Evolutionary conservation across 148 eudicot genomes (phyloP).

Genomic region (Amaranthus hypochondriacus): DNA sequence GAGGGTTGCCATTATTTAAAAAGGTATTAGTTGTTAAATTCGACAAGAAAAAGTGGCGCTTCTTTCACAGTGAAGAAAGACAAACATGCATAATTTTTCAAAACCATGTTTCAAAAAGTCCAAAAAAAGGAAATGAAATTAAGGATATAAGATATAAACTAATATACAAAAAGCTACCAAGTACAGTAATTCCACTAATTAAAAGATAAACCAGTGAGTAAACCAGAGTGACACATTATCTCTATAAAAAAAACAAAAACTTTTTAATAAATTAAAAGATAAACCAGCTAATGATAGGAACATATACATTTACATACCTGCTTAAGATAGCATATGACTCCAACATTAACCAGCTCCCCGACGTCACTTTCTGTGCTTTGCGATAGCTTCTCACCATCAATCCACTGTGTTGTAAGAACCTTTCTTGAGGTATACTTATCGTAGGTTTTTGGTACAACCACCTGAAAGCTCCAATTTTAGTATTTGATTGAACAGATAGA

Average conservation of each 20-base stretch:
- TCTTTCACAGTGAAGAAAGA: neutral
- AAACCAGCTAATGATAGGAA: neutral
- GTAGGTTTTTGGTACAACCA: slow-evolving; percentile 87
- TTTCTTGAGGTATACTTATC: slow-evolving; percentile 84
- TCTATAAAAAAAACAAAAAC: neutral
- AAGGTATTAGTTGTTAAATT: neutral
- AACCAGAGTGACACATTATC: no score
- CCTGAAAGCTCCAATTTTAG: slow-evolving; percentile 36
- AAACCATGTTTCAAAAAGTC: neutral
- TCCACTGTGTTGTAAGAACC: slow-evolving; percentile 94
- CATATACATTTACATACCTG: slow-evolving; percentile 50
- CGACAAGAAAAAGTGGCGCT: neutral
- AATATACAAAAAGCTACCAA: neutral
- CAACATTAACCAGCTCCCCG: slow-evolving; percentile 95
- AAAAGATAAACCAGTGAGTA: neutral
- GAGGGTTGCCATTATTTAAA: neutral
- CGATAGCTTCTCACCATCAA: slow-evolving; percentile 96
- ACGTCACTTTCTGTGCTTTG: slow-evolving; percentile 98
- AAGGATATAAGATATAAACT: neutral
- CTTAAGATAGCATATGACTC: slow-evolving; percentile 99
- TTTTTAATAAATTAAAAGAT: neutral
- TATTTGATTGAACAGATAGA: neutral
- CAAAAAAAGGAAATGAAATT: neutral
- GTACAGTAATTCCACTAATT: neutral
- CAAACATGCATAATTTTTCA: neutral